Percentiles rank a stretch among this genome's conserved stretches.
phyloP scores from a whole-genome alignment of 2,329 filamentous ascomycete genomes.

The Lasiodiplodia theobromae region DNA sequence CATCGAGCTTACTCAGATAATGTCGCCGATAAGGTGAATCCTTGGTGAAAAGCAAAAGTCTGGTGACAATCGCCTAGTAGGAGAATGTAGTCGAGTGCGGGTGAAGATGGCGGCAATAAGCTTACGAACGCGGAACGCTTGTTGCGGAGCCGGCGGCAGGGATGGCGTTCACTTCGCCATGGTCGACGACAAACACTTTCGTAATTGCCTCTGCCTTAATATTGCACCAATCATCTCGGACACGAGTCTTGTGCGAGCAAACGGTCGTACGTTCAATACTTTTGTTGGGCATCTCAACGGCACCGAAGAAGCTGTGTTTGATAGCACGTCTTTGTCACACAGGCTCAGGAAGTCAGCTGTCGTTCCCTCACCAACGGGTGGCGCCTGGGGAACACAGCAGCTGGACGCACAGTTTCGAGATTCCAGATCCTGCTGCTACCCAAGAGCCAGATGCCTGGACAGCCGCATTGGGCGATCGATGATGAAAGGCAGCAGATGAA shows the following conservation, averaged over 20 bases:
- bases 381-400: conserved; percentile 18
- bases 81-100: background rate
- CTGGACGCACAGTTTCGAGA: conserved; percentile 20
- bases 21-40: conserved; percentile 26
- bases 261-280: conserved; percentile 16
- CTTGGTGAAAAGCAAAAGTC: conserved; percentile 8
- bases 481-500: conserved; percentile 23
- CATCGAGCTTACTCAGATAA: conserved; percentile 5
- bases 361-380: conserved; percentile 23
- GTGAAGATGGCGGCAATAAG: conserved; percentile 19
- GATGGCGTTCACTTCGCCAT: conserved; percentile 8
- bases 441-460: conserved; percentile 11
- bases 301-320: conserved; percentile 16
- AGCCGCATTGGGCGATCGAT: conserved; percentile 15
- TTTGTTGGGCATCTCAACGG: conserved; percentile 20
- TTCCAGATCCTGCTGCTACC: conserved; percentile 27
- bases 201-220: conserved; percentile 26
- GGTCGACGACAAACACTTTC: conserved; percentile 24
- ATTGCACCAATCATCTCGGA: conserved; percentile 27
- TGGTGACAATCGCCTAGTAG: background rate
- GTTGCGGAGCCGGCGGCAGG: conserved; percentile 20
- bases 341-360: conserved; percentile 19
- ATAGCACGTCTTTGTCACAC: conserved; percentile 18
- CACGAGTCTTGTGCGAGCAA: conserved; percentile 18
- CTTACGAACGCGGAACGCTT: conserved; percentile 3